Evolutionary conservation across 257 asterid genomes (phyloP), one percentile per base, ranked within the genome.

Genomic region (Salvia rosmarinus): DNA sequence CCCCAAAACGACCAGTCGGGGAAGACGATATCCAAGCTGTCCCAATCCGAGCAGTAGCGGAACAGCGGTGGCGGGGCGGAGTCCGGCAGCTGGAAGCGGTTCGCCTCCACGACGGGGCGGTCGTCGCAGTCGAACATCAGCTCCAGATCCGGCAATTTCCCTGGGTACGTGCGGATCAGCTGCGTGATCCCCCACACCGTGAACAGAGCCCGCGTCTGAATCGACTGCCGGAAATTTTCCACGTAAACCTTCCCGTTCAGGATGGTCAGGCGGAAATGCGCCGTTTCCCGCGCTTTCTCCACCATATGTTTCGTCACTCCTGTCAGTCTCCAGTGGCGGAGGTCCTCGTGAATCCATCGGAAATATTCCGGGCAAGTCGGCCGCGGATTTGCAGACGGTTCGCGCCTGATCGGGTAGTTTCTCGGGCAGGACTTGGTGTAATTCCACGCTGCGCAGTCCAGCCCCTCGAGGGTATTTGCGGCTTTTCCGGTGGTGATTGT

Each of bases 1-100:
- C 98, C 98, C 98, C 98, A 93, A 28, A 88, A 93, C 5, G 97
- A 82, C 96, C 96, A 90, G 62, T 90, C 97, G 0, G 98, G 98
- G 76, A 93, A 93, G 68, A 89, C 96, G 69, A 93, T 93, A n/a
- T 93, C 98, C 86, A 87, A 63, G 88, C 87, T 87, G 57, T 28
- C 50, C 84, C 79, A 76, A 67, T 90, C 90, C 6, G 98, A 90
- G 23, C 96, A 93, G 77, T 93, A 93, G 25, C 96, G 87, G 63
- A 93, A 90, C 77, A 93, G 69, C 66, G 95, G 87, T 55, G 96
- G 91, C 12, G 96, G 84, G 11, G 64, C 70, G 6, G 90, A 66
- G 17, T 77, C 82, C 5, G 80, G 84, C 67, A 74, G 43, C 44
- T 72, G 83, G 79, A 80, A 84, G 2, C 43, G 14, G 35, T 75